Evolutionary conservation across 1,284 basidiomycete species (phyloP).

Genomic region (Xanthoconium separans): DNA sequence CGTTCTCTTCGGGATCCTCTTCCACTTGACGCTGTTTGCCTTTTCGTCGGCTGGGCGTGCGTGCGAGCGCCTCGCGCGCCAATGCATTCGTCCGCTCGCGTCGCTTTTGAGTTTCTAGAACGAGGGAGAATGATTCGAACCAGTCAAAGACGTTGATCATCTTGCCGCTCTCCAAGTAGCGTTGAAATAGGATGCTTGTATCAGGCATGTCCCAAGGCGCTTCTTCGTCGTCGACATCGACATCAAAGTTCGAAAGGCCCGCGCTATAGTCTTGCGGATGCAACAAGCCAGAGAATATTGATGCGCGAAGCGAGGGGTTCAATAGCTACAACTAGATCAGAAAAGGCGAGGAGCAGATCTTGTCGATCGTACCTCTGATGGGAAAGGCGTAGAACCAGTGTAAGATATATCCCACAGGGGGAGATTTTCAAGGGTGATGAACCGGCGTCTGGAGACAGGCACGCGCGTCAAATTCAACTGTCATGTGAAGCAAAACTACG

Average conservation of each 20-base stretch:
- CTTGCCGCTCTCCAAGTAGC: constrained; percentile 73
- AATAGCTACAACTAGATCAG: constrained; percentile 48
- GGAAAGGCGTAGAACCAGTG: constrained; percentile 59
- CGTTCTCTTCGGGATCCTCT: constrained; percentile 32
- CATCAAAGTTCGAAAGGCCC: constrained; percentile 8
- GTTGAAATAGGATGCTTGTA: constrained; percentile 67
- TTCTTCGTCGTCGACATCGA: constrained; percentile 23
- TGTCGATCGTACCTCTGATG: constrained; percentile 51
- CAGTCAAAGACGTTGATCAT: constrained; percentile 83
- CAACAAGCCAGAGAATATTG: constrained; percentile 58
- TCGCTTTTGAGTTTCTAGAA: constrained; percentile 52
- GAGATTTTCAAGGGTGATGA: constrained; percentile 47
- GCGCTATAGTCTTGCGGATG: constrained; percentile 52
- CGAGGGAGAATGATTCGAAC: constrained; percentile 69
- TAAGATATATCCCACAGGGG: constrained; percentile 72
- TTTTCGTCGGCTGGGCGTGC: constrained; percentile 29
- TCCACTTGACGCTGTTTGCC: constrained; percentile 23
- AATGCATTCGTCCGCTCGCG: constrained; percentile 23
- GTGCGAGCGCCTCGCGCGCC: constrained; percentile 13
- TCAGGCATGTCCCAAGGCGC: constrained; percentile 58
- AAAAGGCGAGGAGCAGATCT: neutral
- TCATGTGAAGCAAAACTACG: constrained; percentile 15
- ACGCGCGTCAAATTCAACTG: neutral
- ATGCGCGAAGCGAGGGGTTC: constrained; percentile 63
- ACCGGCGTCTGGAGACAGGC: constrained; percentile 36